Evolutionary conservation across 2,329 filamentous ascomycete species (phyloP).

Genomic region (Acephala macrosclerotiorum): DNA sequence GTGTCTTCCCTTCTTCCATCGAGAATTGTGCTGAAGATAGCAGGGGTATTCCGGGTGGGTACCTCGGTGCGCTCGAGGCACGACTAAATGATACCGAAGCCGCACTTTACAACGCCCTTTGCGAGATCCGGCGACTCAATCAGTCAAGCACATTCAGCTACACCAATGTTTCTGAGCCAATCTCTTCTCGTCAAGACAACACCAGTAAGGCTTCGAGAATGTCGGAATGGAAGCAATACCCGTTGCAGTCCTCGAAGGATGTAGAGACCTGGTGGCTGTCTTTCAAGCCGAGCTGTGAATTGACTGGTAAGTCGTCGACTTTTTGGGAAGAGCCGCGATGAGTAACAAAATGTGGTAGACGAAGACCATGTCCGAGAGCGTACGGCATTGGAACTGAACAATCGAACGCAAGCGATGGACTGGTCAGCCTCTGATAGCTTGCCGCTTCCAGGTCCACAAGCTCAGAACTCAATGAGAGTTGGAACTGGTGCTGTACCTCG

Average conservation of each 20-base stretch:
- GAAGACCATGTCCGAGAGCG: not conserved
- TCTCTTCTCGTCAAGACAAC: conserved; percentile 7
- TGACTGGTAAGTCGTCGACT: not conserved
- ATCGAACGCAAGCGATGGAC: not conserved
- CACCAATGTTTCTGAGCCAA: not conserved
- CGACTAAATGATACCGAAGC: conserved; percentile 45
- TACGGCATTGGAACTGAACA: not conserved
- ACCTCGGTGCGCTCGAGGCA: conserved; percentile 48
- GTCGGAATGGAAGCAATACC: conserved; percentile 9
- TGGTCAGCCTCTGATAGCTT: not conserved
- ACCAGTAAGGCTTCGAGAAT: conserved; percentile 14
- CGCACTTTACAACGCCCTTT: conserved; percentile 38
- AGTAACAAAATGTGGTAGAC: not conserved
- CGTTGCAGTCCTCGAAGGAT: conserved; percentile 13
- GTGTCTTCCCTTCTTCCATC: not conserved
- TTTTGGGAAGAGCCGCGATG: too few species aligned
- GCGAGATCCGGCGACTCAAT: conserved; percentile 13
- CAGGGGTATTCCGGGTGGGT: conserved; percentile 48
- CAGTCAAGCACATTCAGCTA: not conserved
- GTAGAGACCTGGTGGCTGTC: conserved; percentile 12
- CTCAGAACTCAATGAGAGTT: not conserved
- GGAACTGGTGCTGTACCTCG: not conserved
- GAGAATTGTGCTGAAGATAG: not conserved
- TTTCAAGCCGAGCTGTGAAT: not conserved
- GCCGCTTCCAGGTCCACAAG: not conserved